Conservation (phyloP, 306 rosid species). For the Cyclanthera cordifolia region DNA sequence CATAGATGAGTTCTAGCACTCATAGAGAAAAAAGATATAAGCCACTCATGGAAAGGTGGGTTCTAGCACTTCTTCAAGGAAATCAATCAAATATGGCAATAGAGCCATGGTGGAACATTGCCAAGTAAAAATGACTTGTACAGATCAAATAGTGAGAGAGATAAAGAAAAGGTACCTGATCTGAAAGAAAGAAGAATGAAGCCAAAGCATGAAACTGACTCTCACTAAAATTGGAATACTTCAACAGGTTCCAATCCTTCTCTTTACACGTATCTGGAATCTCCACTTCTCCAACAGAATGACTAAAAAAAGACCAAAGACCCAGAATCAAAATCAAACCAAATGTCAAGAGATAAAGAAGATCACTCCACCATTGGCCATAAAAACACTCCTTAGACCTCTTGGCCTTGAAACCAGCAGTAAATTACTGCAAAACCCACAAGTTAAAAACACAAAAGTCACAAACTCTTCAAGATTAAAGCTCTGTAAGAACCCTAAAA, state of each 20-base stretch:
- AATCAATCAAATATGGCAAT: not conserved
- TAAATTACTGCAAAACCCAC: constrained; percentile 18
- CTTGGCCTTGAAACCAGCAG: constrained; percentile 36
- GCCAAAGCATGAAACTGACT: constrained; percentile 46
- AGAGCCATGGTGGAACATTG: not conserved
- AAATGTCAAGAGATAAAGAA: constrained; percentile 37
- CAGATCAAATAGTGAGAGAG: not conserved
- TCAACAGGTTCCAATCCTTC: constrained; percentile 41
- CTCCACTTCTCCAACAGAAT: constrained; percentile 28
- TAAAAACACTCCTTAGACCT: constrained; percentile 42
- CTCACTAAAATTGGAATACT: constrained; percentile 57
- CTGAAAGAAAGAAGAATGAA: constrained; percentile 50
- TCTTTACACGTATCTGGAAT: constrained; percentile 30
- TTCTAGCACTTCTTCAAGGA: not conserved
- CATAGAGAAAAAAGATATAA: no score
- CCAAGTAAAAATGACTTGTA: not conserved
- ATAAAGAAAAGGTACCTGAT: constrained; percentile 49
- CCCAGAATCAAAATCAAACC: constrained; percentile 29
- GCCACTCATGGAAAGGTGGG: not conserved
- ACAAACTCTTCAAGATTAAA: constrained; percentile 7
- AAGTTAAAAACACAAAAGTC: constrained; percentile 11
- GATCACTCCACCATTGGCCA: constrained; percentile 38
- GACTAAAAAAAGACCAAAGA: constrained; percentile 33
- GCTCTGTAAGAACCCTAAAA: constrained; percentile 2
- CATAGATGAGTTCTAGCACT: no score